A percentile compares a stretch with the other conserved stretches of the same genome.
Conservation (phyloP, 2,329 filamentous ascomycete genomes). For the Pseudogymnoascus pannorum region DNA sequence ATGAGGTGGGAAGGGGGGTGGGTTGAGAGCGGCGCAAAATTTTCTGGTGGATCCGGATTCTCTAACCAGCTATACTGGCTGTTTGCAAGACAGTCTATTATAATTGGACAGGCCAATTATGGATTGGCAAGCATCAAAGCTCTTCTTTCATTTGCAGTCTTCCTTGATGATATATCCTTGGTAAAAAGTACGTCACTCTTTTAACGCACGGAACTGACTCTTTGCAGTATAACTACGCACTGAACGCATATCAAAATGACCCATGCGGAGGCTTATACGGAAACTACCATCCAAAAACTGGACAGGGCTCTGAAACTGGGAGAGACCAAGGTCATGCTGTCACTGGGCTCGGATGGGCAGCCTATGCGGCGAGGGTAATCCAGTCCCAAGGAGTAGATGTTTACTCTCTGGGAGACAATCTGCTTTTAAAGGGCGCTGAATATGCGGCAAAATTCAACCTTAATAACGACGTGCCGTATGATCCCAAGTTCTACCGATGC, state of each 20-base stretch:
- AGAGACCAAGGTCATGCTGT: slow-evolving; percentile 33
- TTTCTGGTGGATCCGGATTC: slow-evolving; percentile 32
- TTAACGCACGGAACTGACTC: neutral
- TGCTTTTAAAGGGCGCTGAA: slow-evolving; percentile 32
- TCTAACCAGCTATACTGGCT: slow-evolving; percentile 36
- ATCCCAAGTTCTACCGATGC: slow-evolving; percentile 32
- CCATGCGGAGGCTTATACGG: slow-evolving; percentile 31
- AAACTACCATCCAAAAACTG: slow-evolving; percentile 28
- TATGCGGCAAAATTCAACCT: slow-evolving; percentile 36
- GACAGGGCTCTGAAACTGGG: slow-evolving; percentile 32
- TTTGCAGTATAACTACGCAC: slow-evolving; percentile 33
- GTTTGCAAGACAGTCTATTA: slow-evolving; percentile 32
- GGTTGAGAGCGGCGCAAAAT: slow-evolving; percentile 30
- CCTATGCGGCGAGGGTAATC: slow-evolving; percentile 28
- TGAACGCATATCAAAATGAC: slow-evolving; percentile 32
- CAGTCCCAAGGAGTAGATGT: slow-evolving; percentile 33
- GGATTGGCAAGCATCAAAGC: slow-evolving; percentile 35
- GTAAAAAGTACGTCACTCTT: slow-evolving; percentile 14
- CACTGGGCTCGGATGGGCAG: slow-evolving; percentile 30
- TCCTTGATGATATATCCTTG: slow-evolving; percentile 34
- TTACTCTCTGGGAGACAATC: slow-evolving; percentile 26
- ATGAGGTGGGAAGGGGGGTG: slow-evolving; percentile 38
- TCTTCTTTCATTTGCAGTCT: slow-evolving; percentile 34
- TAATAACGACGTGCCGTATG: slow-evolving; percentile 29
- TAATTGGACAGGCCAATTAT: slow-evolving; percentile 37